Conservation (phyloP, 1,139 yeast species). For the Candida mesenterica region DNA sequence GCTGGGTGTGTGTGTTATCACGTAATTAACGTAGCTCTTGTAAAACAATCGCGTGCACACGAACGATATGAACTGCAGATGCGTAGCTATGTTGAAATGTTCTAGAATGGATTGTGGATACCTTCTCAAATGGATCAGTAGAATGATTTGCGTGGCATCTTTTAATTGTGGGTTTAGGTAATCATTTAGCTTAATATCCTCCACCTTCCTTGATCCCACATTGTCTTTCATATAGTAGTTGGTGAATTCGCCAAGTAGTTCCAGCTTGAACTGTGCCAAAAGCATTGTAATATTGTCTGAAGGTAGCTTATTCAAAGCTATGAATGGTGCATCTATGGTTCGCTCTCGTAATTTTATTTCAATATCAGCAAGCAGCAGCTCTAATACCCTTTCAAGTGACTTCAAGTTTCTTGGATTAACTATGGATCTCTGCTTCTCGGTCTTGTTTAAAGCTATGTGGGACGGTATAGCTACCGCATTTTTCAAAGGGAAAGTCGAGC, state of each 20-base stretch:
- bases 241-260: constrained; percentile 7
- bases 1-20: constrained; percentile 16
- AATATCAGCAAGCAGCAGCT: neutral
- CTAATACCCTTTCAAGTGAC: neutral
- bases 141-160: constrained; percentile 19
- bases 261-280: constrained; percentile 4
- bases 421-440: too few species aligned
- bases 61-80: constrained; percentile 19
- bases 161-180: constrained; percentile 32
- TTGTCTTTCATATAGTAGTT: constrained; percentile 1
- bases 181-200: constrained; percentile 17
- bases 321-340: constrained; percentile 10
- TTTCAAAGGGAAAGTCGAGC: too few species aligned
- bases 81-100: constrained; percentile 17
- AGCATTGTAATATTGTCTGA: constrained; percentile 4
- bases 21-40: constrained; percentile 20
- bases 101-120: constrained; percentile 22
- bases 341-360: constrained; percentile 2
- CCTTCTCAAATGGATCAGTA: constrained; percentile 18
- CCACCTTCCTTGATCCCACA: constrained; percentile 1
- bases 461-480: too few species aligned
- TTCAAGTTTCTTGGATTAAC: too few species aligned
- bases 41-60: constrained; percentile 26
- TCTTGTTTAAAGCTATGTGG: too few species aligned
- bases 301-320: constrained; percentile 10